These are phyloP conservation scores for Ulmus americana DNA, from an alignment of 331 rosid genomes.

Conservation along the genomic window DNA sequence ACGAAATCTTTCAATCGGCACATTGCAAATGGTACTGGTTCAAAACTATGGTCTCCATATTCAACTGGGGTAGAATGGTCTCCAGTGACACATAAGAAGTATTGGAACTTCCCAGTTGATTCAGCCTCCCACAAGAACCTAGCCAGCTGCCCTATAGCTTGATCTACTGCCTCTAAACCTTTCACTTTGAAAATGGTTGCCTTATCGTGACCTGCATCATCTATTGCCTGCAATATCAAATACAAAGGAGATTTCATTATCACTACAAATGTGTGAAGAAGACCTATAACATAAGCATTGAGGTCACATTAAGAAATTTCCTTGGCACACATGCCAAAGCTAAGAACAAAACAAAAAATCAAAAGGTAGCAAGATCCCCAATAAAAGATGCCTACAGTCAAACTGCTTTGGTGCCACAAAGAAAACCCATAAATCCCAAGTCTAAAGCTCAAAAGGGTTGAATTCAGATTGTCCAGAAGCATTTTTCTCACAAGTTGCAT, in stretches of 20 bases:
- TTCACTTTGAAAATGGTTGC: conserved; percentile 73
- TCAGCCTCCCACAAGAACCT: conserved; percentile 88
- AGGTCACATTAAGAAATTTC: neutral
- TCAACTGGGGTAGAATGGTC: conserved; percentile 97
- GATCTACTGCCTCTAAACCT: conserved; percentile 84
- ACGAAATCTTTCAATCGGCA: conserved; percentile 43
- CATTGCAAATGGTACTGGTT: conserved; percentile 48
- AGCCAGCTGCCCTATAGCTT: conserved; percentile 73
- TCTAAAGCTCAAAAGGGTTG: no score
- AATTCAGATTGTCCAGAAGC: no score
- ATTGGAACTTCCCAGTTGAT: conserved; percentile 53
- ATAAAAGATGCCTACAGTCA: no score
- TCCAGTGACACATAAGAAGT: conserved; percentile 69
- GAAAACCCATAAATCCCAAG: no score
- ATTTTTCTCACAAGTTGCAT: no score
- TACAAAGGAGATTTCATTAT: conserved; percentile 9
- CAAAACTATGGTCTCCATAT: conserved; percentile 84
- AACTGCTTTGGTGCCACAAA: no score
- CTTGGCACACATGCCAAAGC: neutral
- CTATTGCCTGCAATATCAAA: conserved; percentile 69
- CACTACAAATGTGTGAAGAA: conserved; percentile 10
- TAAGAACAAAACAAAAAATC: no score
- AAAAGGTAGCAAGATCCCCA: no score
- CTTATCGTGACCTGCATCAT: conserved; percentile 97
- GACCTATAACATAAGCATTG: conserved; percentile 6